Base-by-base conservation (phyloP, 768 basidiomycete genomes). In the Termitomyces sp. region DNA sequence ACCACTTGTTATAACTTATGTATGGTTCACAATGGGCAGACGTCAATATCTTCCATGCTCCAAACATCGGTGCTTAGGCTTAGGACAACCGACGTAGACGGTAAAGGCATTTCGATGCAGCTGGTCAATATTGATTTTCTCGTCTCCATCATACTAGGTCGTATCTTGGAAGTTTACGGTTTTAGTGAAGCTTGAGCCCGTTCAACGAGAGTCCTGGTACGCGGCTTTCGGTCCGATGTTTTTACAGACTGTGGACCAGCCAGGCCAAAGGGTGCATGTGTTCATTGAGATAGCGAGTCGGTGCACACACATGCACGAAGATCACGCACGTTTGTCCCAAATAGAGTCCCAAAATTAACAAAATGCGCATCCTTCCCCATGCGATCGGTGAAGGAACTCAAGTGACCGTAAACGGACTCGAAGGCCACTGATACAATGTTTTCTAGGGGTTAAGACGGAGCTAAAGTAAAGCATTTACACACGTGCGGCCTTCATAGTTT, bases 241-340 rank as follows among this genome's bases (percentile, higher is more conserved):
- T 16, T 8, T 28, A 8, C 27, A 28, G 25, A 12, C 4, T 12
- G 10, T 28, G 37, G 7, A 45, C 4, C 16, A 45, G 17, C 9
- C 17, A 0, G 27, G n/a, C 50, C n/a, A 12, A 19, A 39, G 11
- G 27, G 5, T 17, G 10, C 6, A 39, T 39, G 25, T 10, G 23
- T 10, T n/a, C 11, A 39, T 28, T 7, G 3, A n/a, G n/a, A 27
- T 14, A 37, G 41, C 55, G 32, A 56, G 48, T 35, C 25, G 37
- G 30, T 17, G 17, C 41, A 37, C 55, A 43, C 55, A 56, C 55
- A 56, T 56, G 47, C 30, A 23, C 21, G 3, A 25, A 54, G 19
- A 14, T 45, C 12, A 34, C 55, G 41, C 55, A 56, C 55, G 55
- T 56, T 56, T 49, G 55, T 56, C 47, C 28, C 6, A 28, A 17